Base-by-base conservation (phyloP, 768 basidiomycete species). In the Podaxis mareebaensis region DNA sequence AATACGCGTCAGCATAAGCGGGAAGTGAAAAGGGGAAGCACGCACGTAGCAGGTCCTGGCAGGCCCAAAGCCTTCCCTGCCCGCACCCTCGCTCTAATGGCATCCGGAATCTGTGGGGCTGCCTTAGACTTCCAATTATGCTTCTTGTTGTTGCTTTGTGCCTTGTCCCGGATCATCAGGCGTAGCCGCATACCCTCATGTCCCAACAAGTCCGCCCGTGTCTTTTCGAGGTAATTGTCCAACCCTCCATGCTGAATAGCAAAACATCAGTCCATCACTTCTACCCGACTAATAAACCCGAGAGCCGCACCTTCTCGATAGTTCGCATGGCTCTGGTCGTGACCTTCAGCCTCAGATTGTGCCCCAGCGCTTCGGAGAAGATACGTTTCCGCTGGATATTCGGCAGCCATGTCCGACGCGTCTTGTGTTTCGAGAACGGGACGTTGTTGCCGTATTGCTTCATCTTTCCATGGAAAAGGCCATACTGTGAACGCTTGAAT, bases 381-480 rank as follows among this genome's bases (percentile, higher is more conserved):
- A 95, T 68, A 1, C 87, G 84, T 74, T 95, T 94, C 56, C 79
- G 78, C 67, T 95, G 93, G 24, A 94, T 82, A 75, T 96, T 96
- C 39, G 94, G 94, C 11, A 93, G 79, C 94, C 94, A 96, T 49
- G 89, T 84, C 44, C 94, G 81, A 55, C 91, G 88, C 26, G 95
- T 95, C 78, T 95, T 95, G 73, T 90, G 84, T 72, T 89, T 89
- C 24, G 93, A 95, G 74, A 93, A 90, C 0, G 94, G 93, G 53
- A 95, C 92, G 71, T 89, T 95, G 80, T 95, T 95, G 26, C 94
- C 94, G 67, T 86, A 86, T 69, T 87, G 88, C 68, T 88, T 92
- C 60, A 78, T 85, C 72, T 88, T 90, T 15, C 93, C 93, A 60
- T 93, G 91, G 71, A 91, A 95, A 1, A 96, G 86, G 60, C 93